A percentile compares a stretch with the other conserved stretches of the same genome.
Evolutionary conservation across 129 eudicot species (phyloP).

Genomic region (Scalesia atractyloides): DNA sequence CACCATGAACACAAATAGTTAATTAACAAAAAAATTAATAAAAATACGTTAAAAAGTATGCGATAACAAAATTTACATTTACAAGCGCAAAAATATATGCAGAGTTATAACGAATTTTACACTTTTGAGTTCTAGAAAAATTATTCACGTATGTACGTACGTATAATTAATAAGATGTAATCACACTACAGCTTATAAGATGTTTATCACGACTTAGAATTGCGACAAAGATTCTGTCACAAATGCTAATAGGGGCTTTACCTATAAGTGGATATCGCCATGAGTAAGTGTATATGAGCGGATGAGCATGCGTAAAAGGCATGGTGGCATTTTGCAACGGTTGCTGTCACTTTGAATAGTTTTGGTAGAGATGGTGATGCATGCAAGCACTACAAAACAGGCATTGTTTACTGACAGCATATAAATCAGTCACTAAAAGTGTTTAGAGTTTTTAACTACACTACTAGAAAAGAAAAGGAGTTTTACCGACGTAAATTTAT

Average conservation of each 20-base stretch:
- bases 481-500: background rate
- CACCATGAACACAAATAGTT: too few relatives aligned
- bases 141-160: too few relatives aligned
- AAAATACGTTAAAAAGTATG: too few relatives aligned
- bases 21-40: too few relatives aligned
- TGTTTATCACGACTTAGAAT: background rate
- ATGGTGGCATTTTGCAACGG: background rate
- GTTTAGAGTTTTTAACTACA: too few relatives aligned
- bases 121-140: background rate
- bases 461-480: background rate
- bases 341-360: slow-evolving; percentile 10
- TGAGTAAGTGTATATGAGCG: background rate
- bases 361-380: slow-evolving; percentile 2
- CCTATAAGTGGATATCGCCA: background rate
- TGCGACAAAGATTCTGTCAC: background rate
- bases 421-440: background rate
- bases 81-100: background rate
- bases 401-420: background rate
- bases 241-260: background rate
- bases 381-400: background rate
- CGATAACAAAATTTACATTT: background rate
- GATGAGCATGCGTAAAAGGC: slow-evolving; percentile 7
- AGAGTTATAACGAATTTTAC: background rate
- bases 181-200: too few relatives aligned
- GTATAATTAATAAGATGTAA: too few relatives aligned